A percentile compares a stretch with the other conserved stretches of the same genome.
Evolutionary conservation across 2,329 filamentous ascomycete genomes (phyloP).

Genomic region (Aspergillus costaricaensis): DNA sequence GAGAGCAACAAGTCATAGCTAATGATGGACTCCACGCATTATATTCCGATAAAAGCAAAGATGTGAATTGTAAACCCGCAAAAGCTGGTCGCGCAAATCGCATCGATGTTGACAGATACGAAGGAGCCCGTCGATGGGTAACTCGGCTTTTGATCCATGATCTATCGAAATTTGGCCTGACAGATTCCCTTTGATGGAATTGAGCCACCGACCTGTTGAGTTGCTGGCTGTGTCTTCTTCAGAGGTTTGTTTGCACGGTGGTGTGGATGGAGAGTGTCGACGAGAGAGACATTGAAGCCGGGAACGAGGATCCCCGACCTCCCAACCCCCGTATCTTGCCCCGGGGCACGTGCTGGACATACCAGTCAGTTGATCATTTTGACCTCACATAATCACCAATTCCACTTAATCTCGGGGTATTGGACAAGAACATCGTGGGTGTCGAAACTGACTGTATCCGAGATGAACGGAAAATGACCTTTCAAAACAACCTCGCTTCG

Average conservation of each 20-base stretch:
- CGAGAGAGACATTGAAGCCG: neutral
- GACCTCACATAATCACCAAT: no score
- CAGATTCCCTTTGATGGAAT: neutral
- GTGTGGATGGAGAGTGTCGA: neutral
- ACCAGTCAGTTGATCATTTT: no score
- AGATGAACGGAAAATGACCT: no score
- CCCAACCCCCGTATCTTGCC: no score
- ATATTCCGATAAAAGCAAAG: neutral
- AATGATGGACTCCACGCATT: neutral
- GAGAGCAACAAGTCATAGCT: neutral
- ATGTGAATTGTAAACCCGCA: neutral
- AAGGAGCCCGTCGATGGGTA: neutral
- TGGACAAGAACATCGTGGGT: no score
- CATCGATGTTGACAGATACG: neutral
- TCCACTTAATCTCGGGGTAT: no score
- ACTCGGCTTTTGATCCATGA: neutral
- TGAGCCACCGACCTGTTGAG: neutral
- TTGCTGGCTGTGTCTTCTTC: neutral
- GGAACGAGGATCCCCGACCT: neutral
- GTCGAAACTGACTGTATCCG: no score
- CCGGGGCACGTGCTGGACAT: no score
- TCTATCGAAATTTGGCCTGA: neutral
- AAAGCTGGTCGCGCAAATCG: neutral
- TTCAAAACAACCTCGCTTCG: no score
- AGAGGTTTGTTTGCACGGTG: neutral